Base-by-base conservation (phyloP, 345 rosid species). In the Luvunga scandens region DNA sequence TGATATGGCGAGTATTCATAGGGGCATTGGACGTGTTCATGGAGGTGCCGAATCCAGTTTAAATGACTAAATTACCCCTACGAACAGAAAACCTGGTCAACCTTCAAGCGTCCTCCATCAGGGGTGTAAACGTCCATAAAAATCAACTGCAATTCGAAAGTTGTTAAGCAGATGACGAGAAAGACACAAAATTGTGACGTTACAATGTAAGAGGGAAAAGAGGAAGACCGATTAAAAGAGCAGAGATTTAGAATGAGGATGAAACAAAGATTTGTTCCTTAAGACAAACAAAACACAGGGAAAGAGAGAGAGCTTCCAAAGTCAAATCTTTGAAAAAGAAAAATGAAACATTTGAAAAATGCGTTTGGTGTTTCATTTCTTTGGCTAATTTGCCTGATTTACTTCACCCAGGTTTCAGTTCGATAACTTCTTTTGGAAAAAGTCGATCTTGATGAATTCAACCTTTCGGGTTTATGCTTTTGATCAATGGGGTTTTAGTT, bases 341-440 rank as follows among this genome's bases (percentile, higher is more conserved):
- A 83, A 86, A 30, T 89, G 42, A 88, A 84, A 72, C 91, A 84
- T 87, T 75, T 95, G 87, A 83, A 75, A 79, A 84, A 82, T 68
- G 89, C 92, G 68, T 94, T 92, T 63, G 98, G 97, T 5, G 77
- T 88, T 79, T 82, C 99, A 25, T 95, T 95, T 90, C 71, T 93
- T 38, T 95, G 98, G 99, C 93, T 95, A 28, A 83, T 95, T 79
- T 95, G 97, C 84, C 87, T 92, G 87, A 88, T 95, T 77, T 93
- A 95, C 86, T 95, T 93, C 85, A 93, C 97, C 21, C 99, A 95
- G 98, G 98, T 88, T 18, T 53, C 57, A 18, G 4, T 18, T 53
- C 8, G 22, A 18, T 22, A 16, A 1, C 7, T 22, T 53, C 22
- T 53, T 0, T 18, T 18, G 57, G 1, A 18, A 53, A 53, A 5